phyloP scores from a whole-genome alignment of 2,329 filamentous ascomycete species.

The Aspergillus arachidicola region DNA sequence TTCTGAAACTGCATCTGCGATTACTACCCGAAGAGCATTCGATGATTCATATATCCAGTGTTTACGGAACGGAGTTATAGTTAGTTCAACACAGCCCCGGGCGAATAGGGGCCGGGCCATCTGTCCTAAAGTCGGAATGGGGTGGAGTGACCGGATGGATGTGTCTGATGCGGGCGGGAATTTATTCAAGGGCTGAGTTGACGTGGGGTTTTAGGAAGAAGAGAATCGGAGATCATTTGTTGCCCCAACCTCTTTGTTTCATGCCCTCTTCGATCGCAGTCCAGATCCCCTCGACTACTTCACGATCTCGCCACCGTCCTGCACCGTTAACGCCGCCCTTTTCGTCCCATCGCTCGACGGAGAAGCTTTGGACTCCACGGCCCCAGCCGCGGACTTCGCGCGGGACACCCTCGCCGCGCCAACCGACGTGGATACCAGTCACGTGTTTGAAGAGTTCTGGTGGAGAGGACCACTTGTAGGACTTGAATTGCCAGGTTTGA shows the following conservation, averaged over 20 bases:
- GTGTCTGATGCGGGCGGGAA: not conserved
- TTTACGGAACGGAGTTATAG: not conserved
- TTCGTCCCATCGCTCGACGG: constrained; percentile 80
- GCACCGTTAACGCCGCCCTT: constrained; percentile 41
- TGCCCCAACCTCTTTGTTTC: constrained; percentile 76
- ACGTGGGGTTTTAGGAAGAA: not conserved
- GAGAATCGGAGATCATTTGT: constrained; percentile 25
- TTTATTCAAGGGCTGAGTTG: not conserved
- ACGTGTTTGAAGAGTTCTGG: constrained; percentile 88
- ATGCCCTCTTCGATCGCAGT: constrained; percentile 84
- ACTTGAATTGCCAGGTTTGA: constrained; percentile 98
- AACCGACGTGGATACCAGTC: constrained; percentile 85
- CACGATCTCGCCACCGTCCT: constrained; percentile 78
- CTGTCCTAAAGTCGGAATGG: not conserved
- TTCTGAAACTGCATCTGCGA: not conserved
- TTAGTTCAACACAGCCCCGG: not conserved
- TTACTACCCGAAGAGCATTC: not conserved
- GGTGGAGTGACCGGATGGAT: not conserved
- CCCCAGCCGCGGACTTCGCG: constrained; percentile 82
- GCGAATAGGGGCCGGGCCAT: not conserved
- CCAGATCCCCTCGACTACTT: constrained; percentile 93
- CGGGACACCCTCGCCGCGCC: constrained; percentile 80
- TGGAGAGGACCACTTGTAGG: constrained; percentile 92
- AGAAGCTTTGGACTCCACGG: constrained; percentile 74
- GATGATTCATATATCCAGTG: not conserved